phyloP scores from a whole-genome alignment of 768 basidiomycete genomes.

The Podaxis carcinomalis region DNA sequence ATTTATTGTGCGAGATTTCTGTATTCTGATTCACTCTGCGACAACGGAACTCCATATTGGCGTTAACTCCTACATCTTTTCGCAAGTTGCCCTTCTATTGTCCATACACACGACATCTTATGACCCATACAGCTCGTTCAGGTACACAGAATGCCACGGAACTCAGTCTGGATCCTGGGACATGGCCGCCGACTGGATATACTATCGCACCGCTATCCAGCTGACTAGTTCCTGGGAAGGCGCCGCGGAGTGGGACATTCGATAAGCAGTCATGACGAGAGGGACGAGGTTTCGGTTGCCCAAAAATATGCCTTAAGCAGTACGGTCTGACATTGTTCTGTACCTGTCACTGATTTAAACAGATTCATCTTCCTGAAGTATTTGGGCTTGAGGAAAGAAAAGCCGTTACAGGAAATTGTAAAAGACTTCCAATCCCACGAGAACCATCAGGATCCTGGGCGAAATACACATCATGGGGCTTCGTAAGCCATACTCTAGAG shows the following conservation, averaged over 20 bases:
- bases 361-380: neutral
- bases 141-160: slow-evolving; percentile 4
- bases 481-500: neutral
- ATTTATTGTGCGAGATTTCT: too few relatives aligned
- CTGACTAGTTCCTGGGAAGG: slow-evolving; percentile 5
- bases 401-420: neutral
- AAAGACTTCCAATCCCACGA: slow-evolving; percentile 2
- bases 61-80: neutral
- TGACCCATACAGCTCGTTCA: neutral
- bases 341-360: neutral
- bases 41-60: neutral
- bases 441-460: neutral
- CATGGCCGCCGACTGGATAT: neutral
- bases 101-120: neutral
- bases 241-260: neutral
- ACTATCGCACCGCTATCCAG: neutral
- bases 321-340: neutral
- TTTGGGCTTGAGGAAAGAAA: neutral
- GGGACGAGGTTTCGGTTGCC: neutral
- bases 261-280: neutral
- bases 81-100: neutral
- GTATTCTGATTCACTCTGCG: neutral
- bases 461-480: neutral
- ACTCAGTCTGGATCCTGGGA: neutral
- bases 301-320: neutral